These are phyloP conservation scores for Psilocybe cyanescens DNA, from an alignment of 768 basidiomycete genomes.

Conservation along the genomic window DNA sequence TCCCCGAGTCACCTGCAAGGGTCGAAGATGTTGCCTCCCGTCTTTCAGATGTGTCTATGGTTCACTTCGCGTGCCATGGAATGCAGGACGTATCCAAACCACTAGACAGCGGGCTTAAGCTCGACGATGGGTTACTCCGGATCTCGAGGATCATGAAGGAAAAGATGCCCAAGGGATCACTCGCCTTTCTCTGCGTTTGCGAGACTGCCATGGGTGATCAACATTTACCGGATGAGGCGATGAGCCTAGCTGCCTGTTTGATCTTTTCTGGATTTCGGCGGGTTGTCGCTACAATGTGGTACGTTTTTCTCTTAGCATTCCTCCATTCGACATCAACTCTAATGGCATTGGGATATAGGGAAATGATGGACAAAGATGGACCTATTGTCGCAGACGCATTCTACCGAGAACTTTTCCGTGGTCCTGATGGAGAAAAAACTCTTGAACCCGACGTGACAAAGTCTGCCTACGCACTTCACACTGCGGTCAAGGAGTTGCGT, in stretches of 20 bases:
- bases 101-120: constrained; percentile 5
- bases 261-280: constrained; percentile 28
- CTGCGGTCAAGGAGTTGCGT: background rate
- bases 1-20: background rate
- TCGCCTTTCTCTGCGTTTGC: constrained; percentile 37
- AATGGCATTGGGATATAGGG: background rate
- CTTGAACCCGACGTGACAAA: background rate
- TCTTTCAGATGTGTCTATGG: background rate
- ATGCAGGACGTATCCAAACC: no score
- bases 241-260: constrained; percentile 27
- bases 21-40: background rate
- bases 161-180: constrained; percentile 11
- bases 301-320: background rate
- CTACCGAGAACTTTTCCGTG: constrained; percentile 14
- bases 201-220: constrained; percentile 31
- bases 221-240: constrained; percentile 25
- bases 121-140: constrained; percentile 19
- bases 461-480: constrained; percentile 8
- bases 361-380: constrained; percentile 16
- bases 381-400: constrained; percentile 18
- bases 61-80: constrained; percentile 15
- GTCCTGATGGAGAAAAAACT: background rate
- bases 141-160: constrained; percentile 27
- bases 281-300: constrained; percentile 29
- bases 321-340: no score